These are phyloP conservation scores for Raffaelea deltoideospora DNA, from an alignment of 2,329 filamentous ascomycete genomes.

Conservation along the genomic window DNA sequence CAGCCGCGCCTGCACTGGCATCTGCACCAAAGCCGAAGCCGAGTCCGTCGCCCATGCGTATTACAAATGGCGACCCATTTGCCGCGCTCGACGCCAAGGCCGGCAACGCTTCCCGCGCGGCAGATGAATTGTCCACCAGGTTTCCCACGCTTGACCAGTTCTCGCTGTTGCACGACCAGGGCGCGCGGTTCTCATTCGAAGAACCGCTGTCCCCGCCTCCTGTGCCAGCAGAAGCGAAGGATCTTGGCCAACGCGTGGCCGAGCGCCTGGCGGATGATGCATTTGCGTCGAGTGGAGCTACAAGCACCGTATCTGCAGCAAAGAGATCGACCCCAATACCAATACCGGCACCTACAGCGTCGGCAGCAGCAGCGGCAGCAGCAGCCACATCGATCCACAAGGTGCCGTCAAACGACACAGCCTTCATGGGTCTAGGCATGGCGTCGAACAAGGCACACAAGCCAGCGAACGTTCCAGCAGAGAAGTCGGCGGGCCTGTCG, in stretches of 20 bases:
- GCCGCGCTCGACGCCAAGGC: constrained; percentile 66
- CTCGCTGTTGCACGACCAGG: constrained; percentile 71
- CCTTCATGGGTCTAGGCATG: too few relatives aligned
- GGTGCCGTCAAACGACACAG: constrained; percentile 6
- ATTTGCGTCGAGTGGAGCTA: constrained; percentile 40
- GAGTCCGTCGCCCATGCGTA: constrained; percentile 54
- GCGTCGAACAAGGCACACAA: constrained; percentile 9
- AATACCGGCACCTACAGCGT: constrained; percentile 3
- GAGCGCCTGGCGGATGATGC: constrained; percentile 73
- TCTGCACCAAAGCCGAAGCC: constrained; percentile 26
- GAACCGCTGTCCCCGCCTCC: constrained; percentile 11
- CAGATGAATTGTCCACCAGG: constrained; percentile 68
- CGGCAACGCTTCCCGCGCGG: constrained; percentile 26
- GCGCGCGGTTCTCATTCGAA: constrained; percentile 73
- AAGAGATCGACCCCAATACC: constrained; percentile 10
- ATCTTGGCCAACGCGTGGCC: constrained; percentile 51
- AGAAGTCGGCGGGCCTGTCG: constrained; percentile 16
- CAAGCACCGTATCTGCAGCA: constrained; percentile 7
- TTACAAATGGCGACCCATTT: constrained; percentile 68
- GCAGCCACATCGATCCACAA: constrained; percentile 14
- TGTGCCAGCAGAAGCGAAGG: constrained; percentile 24
- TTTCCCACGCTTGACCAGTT: constrained; percentile 94
- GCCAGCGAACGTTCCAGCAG: constrained; percentile 4
- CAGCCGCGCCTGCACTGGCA: constrained; percentile 8
- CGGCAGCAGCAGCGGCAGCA: constrained; percentile 1